Conservation (phyloP, 2,329 filamentous ascomycete genomes). For the Paraconiothyrium sp. region DNA sequence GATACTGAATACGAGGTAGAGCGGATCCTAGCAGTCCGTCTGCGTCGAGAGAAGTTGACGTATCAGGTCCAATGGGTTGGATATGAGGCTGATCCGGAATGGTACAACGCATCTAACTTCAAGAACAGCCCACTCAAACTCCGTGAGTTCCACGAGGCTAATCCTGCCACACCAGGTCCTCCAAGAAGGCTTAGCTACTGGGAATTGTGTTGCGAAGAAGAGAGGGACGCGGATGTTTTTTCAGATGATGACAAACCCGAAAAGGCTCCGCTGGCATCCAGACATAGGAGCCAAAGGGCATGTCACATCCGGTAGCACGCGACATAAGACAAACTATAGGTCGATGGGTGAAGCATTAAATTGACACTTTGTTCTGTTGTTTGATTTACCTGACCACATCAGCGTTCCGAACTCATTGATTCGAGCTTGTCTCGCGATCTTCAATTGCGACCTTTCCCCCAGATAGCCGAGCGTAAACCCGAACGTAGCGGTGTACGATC, state of each 20-base stretch:
- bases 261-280: no score
- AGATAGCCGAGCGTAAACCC: no score
- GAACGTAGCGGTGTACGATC: no score
- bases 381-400: no score
- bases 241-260: conserved; percentile 20
- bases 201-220: conserved; percentile 18
- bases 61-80: conserved; percentile 22
- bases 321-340: no score
- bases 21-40: conserved; percentile 26
- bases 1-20: conserved; percentile 21
- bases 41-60: conserved; percentile 16
- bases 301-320: no score
- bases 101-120: conserved; percentile 24
- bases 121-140: conserved; percentile 23
- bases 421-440: no score
- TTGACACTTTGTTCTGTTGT: no score
- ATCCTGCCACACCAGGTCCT: conserved; percentile 18
- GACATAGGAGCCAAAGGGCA: no score
- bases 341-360: no score
- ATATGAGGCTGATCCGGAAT: conserved; percentile 20
- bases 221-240: conserved; percentile 12
- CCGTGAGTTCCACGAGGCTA: conserved; percentile 16
- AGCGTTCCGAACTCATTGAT: no score
- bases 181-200: conserved; percentile 15
- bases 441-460: no score